Conservation (phyloP, 805 yeast species). For the Grigorovia humatica region DNA sequence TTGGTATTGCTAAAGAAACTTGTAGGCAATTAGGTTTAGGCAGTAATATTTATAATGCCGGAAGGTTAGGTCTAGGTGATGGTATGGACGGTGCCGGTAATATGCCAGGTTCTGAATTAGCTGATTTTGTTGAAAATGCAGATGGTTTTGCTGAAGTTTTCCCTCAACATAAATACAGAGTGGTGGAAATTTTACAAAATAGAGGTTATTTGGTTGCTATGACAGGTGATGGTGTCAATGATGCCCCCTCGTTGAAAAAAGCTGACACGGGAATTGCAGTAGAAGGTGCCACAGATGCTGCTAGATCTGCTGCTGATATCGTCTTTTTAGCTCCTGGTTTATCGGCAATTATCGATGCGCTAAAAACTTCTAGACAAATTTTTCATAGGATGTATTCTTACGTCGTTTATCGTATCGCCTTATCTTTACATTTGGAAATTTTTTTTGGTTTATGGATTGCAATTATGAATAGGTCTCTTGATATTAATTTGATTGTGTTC, state of each 20-base stretch:
- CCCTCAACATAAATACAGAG: conserved; percentile 96
- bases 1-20: conserved; percentile 97
- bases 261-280: conserved; percentile 96
- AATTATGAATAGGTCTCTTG: conserved; percentile 73
- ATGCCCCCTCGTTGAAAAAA: conserved; percentile 94
- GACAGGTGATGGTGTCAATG: conserved; percentile 99
- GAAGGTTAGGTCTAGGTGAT: conserved; percentile 91
- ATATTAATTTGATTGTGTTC: conserved; percentile 88
- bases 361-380: conserved; percentile 91
- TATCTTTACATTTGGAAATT: conserved; percentile 87
- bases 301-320: conserved; percentile 93
- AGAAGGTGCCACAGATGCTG: conserved; percentile 97
- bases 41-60: conserved; percentile 93
- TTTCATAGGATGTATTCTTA: conserved; percentile 98
- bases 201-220: conserved; percentile 97
- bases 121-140: conserved; percentile 94
- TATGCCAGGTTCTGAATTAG: conserved; percentile 95
- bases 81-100: conserved; percentile 91
- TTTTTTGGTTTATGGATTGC: conserved; percentile 97
- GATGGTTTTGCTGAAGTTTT: conserved; percentile 98
- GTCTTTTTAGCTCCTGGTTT: conserved; percentile 93
- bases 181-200: conserved; percentile 88
- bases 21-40: conserved; percentile 96
- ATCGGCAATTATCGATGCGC: conserved; percentile 88
- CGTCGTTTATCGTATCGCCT: conserved; percentile 95